Base-by-base conservation (phyloP, 1,284 basidiomycete genomes). In the Trichosporon ovoides region DNA sequence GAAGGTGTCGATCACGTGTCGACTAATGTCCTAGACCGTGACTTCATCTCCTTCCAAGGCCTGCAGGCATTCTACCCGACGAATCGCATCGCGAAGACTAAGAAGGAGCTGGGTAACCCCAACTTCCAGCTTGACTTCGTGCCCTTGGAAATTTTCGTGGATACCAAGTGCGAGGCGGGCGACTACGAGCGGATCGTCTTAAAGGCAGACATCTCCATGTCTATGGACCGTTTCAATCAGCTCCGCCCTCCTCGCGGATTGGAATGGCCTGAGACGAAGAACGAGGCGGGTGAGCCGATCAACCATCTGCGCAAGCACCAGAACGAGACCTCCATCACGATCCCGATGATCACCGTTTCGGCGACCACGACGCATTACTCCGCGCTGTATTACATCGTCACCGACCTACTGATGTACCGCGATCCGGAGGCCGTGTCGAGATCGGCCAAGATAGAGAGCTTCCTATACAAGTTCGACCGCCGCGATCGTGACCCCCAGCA, bases 171-270 rank as follows among this genome's bases (percentile, higher is more conserved):
- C 71, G 88, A 93, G 75, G 87, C 85, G 59, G 81, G 81, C 55
- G 85, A 86, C 56, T 94, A 94, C 73, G 90, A 95, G 68, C 87
- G 93, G 1, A 83, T 98, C 43, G 87, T 97, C 2, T 88, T 90
- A 9, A 89, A 91, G 72, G 91, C 93, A 0, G 86, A 91, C 64
- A 90, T 90, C 4, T 85, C 83, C 2, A 83, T 96, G 65, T 86
- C 87, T 55, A 91, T 94, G 72, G 95, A 98, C 81, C 92, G 91
- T 74, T 97, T 97, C 81, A 98, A 98, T 74, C 85, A 88, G 49
- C 82, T 95, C 12, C 86, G 92, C 28, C 79, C 96, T 52, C 85
- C 88, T 40, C 90, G 87, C 68, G 86, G 38, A 81, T 83, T 54
- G 76, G 81, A 60, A 60, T 77, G 61, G 74, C 74, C 63, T 50